A percentile compares a stretch with the other conserved stretches of the same genome.
Conservation (phyloP, 139 green algal genomes). For the Raphidocelis subcapitata region DNA sequence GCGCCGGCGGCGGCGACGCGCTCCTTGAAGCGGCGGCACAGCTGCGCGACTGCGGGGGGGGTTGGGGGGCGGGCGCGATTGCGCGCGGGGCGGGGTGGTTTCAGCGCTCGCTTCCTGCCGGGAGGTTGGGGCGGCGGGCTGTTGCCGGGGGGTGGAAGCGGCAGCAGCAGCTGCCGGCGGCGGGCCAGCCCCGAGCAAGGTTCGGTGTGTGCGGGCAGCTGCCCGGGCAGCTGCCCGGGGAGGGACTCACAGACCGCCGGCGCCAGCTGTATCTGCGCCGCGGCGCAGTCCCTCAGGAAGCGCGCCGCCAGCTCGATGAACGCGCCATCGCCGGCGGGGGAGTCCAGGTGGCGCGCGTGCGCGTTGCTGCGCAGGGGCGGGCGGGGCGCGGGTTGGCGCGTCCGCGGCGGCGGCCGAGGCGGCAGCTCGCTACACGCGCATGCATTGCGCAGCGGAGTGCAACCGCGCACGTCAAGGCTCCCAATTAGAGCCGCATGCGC, state of each 20-base stretch:
- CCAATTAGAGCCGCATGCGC: too few relatives aligned
- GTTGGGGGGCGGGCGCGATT: too few relatives aligned
- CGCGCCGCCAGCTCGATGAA: constrained; percentile 39
- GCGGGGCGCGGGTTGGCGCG: too few relatives aligned
- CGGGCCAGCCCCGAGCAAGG: background rate
- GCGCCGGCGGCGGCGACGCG: constrained; percentile 30
- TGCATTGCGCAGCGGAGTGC: too few relatives aligned
- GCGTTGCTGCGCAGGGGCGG: background rate
- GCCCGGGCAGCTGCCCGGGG: background rate
- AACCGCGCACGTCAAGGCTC: too few relatives aligned
- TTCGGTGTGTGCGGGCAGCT: background rate
- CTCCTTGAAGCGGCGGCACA: constrained; percentile 64
- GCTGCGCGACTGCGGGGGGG: constrained; percentile 42
- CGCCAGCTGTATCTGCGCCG: constrained; percentile 53
- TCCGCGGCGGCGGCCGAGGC: too few relatives aligned
- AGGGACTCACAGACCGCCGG: constrained; percentile 56
- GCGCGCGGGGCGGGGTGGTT: too few relatives aligned
- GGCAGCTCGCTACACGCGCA: too few relatives aligned
- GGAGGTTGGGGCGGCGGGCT: too few relatives aligned
- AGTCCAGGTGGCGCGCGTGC: constrained; percentile 2
- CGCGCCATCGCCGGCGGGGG: constrained; percentile 23
- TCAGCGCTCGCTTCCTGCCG: too few relatives aligned
- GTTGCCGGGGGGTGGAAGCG: background rate
- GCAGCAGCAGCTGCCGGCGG: background rate
- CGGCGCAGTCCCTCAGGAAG: constrained; percentile 54